phyloP scores from a whole-genome alignment of 2,329 filamentous ascomycete genomes.

The Aspergillus hortae region DNA sequence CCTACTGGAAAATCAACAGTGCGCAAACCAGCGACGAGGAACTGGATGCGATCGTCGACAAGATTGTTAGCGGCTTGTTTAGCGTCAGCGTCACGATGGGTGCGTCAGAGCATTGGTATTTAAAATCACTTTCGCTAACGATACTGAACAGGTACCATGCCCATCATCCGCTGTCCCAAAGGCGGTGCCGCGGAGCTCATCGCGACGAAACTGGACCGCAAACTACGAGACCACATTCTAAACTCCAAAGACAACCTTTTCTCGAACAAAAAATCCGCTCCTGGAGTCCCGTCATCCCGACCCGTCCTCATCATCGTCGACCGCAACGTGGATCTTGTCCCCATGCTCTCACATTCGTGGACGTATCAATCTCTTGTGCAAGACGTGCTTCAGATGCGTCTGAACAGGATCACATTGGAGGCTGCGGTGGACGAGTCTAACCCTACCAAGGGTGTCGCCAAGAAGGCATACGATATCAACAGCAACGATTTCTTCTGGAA shows the following conservation, averaged over 20 bases:
- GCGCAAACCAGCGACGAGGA: constrained; percentile 85
- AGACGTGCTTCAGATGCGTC: constrained; percentile 71
- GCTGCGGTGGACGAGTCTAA: constrained; percentile 74
- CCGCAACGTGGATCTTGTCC: constrained; percentile 89
- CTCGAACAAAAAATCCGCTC: constrained; percentile 62
- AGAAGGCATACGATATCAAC: constrained; percentile 86
- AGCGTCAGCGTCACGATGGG: constrained; percentile 98
- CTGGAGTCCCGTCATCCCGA: constrained; percentile 66
- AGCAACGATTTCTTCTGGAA: constrained; percentile 95
- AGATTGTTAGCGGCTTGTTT: constrained; percentile 93
- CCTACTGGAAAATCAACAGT: constrained; percentile 96
- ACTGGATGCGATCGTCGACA: constrained; percentile 80
- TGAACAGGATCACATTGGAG: constrained; percentile 93
- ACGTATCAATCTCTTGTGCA: constrained; percentile 83
- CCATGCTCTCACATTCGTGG: constrained; percentile 98
- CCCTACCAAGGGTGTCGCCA: constrained; percentile 69
- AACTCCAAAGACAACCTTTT: constrained; percentile 99
- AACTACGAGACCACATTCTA: constrained; percentile 90
- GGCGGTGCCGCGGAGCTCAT: constrained; percentile 92
- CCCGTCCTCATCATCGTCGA: constrained; percentile 93
- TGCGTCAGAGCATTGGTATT: constrained; percentile 36
- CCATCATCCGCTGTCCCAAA: constrained; percentile 91
- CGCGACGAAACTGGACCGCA: constrained; percentile 87
- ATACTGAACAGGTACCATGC: constrained; percentile 68
- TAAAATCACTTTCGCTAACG: constrained; percentile 4